Evolutionary conservation across 2,329 filamentous ascomycete genomes (phyloP).

Genomic region (Simplicillium aogashimaense): DNA sequence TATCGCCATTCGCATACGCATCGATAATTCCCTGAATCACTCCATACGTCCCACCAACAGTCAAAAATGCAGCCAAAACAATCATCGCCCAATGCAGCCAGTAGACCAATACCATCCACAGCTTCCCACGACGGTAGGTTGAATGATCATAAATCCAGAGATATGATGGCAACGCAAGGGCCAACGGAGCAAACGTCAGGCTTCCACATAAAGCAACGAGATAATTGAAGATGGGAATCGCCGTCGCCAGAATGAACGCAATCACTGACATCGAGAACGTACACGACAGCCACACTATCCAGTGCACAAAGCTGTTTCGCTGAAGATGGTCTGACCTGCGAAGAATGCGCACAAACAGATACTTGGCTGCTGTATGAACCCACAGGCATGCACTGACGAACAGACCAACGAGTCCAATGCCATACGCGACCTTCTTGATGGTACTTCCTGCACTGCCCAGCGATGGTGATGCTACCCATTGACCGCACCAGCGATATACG

Average conservation of each 20-base stretch:
- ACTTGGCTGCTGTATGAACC: slow-evolving; percentile 20
- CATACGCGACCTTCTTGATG: slow-evolving; percentile 53
- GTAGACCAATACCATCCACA: slow-evolving; percentile 16
- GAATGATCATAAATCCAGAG: slow-evolving; percentile 25
- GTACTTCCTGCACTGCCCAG: slow-evolving; percentile 49
- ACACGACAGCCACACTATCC: slow-evolving; percentile 24
- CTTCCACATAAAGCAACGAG: slow-evolving; percentile 19
- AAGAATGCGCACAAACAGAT: slow-evolving; percentile 27
- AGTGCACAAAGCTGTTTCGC: slow-evolving; percentile 22
- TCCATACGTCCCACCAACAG: slow-evolving; percentile 30
- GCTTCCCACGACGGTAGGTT: slow-evolving; percentile 17
- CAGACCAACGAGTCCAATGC: slow-evolving; percentile 45
- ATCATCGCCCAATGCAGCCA: slow-evolving; percentile 25
- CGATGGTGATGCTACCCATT: slow-evolving; percentile 52
- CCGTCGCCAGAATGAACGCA: slow-evolving; percentile 20
- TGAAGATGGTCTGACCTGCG: slow-evolving; percentile 24
- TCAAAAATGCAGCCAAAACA: slow-evolving; percentile 24
- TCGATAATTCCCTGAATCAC: slow-evolving; percentile 40
- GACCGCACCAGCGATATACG: slow-evolving; percentile 51
- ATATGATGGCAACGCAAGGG: slow-evolving; percentile 22
- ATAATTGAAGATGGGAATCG: slow-evolving; percentile 24
- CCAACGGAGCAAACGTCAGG: slow-evolving; percentile 23
- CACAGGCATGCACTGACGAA: slow-evolving; percentile 13
- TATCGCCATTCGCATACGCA: slow-evolving; percentile 36
- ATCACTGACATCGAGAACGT: slow-evolving; percentile 17